Conservation (phyloP, 345 rosid genomes). For the Eucalyptus regnans region DNA sequence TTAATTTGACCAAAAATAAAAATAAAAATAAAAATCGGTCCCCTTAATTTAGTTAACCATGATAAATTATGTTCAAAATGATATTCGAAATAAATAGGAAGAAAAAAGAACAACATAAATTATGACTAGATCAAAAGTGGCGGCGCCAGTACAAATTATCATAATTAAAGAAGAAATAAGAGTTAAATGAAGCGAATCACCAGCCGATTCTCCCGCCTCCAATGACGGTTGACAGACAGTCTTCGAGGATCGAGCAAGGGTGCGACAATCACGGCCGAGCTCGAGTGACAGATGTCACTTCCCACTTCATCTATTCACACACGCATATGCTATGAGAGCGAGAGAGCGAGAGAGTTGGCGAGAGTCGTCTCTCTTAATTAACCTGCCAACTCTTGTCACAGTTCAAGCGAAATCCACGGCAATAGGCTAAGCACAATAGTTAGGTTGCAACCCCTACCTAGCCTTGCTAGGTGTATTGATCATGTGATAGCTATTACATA, state of each 20-base stretch:
- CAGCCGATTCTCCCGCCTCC: neutral
- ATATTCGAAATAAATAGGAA: neutral
- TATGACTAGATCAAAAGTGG: neutral
- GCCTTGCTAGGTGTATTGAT: neutral
- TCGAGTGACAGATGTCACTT: neutral
- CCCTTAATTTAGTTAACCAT: neutral
- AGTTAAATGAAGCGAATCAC: neutral
- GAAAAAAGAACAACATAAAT: neutral
- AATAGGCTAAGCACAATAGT: neutral
- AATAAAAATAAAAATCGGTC: too few species aligned
- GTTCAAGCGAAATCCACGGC: neutral
- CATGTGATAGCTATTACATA: neutral
- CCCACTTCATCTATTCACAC: neutral
- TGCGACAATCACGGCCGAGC: neutral
- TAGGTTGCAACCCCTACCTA: neutral
- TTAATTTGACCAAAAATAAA: neutral
- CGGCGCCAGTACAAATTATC: neutral
- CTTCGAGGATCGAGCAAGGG: neutral
- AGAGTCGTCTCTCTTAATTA: neutral
- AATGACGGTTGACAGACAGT: accelerated
- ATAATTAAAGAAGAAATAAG: neutral
- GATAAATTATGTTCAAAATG: neutral
- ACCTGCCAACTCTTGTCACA: accelerated
- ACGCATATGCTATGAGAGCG: neutral
- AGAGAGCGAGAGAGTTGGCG: neutral